Evolutionary conservation across 192 early-diverging fungal genomes (phyloP).

Genomic region (Powellomyces hirtus): DNA sequence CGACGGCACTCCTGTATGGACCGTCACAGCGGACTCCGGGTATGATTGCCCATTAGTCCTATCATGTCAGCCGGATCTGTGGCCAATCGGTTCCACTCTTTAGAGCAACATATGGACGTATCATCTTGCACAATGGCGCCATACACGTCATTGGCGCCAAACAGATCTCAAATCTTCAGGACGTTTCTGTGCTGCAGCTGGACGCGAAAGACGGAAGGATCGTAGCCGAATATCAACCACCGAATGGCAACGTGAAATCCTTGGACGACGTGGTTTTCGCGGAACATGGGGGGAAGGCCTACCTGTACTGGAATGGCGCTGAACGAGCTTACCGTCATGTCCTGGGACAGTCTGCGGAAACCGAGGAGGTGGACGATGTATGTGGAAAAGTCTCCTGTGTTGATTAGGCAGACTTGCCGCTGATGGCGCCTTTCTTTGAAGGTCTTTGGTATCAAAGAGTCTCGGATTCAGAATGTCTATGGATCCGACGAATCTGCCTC

Average conservation of each 20-base stretch:
- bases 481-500: background rate
- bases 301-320: constrained; percentile 12
- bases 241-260: background rate
- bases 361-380: constrained; percentile 14
- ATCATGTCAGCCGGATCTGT: background rate
- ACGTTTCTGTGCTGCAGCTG: constrained; percentile 1
- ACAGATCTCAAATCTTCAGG: background rate
- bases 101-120: background rate
- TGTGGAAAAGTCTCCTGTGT: background rate
- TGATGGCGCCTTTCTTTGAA: background rate
- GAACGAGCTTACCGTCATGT: constrained; percentile 10
- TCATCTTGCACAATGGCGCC: background rate
- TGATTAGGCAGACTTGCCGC: background rate
- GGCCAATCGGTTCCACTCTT: background rate
- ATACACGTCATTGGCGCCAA: constrained; percentile 12
- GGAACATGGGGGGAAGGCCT: background rate
- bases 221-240: constrained; percentile 20
- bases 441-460: background rate
- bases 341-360: background rate
- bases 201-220: background rate
- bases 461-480: background rate
- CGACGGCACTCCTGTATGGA: constrained; percentile 20
- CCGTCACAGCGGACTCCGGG: background rate
- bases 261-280: constrained; percentile 2
- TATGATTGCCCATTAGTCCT: background rate